These are phyloP conservation scores for Aspergillus nomiae DNA, from an alignment of 2,329 filamentous ascomycete species.

Conservation along the genomic window DNA sequence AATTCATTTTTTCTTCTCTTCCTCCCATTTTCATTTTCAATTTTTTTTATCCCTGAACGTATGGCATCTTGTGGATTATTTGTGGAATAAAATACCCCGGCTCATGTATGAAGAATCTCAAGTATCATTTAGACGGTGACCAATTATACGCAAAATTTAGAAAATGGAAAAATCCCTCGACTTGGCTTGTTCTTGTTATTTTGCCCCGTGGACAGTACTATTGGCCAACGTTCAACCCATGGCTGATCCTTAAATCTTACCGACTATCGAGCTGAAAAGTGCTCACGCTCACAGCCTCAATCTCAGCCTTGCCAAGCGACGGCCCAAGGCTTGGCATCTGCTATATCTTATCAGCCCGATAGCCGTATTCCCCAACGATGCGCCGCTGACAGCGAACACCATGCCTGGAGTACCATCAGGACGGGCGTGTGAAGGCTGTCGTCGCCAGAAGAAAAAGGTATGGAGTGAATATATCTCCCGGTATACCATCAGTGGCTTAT, in stretches of 20 bases:
- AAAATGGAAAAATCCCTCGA: not conserved
- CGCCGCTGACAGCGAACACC: not conserved
- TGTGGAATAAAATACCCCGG: not conserved
- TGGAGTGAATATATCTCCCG: not conserved
- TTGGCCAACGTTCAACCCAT: not conserved
- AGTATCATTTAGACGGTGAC: not conserved
- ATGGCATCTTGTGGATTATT: not conserved
- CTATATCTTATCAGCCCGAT: not conserved
- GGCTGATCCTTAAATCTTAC: not conserved
- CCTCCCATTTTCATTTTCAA: not conserved
- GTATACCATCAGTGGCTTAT: not conserved
- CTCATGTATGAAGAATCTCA: not conserved
- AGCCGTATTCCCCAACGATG: not conserved
- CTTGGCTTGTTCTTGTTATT: not conserved
- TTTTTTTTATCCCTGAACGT: too few species aligned
- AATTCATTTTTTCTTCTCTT: not conserved
- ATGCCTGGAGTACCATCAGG: slow-evolving; percentile 58
- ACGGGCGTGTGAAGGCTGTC: slow-evolving; percentile 54
- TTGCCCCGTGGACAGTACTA: not conserved
- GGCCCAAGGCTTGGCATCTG: slow-evolving; percentile 1
- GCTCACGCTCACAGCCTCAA: slow-evolving; percentile 6
- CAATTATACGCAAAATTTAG: not conserved
- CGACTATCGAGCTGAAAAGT: not conserved
- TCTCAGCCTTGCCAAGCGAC: not conserved
- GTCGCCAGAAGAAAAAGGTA: slow-evolving; percentile 59